Evolutionary conservation across 192 early-diverging fungal species (phyloP).

Genomic region (Coemansia sp.): DNA sequence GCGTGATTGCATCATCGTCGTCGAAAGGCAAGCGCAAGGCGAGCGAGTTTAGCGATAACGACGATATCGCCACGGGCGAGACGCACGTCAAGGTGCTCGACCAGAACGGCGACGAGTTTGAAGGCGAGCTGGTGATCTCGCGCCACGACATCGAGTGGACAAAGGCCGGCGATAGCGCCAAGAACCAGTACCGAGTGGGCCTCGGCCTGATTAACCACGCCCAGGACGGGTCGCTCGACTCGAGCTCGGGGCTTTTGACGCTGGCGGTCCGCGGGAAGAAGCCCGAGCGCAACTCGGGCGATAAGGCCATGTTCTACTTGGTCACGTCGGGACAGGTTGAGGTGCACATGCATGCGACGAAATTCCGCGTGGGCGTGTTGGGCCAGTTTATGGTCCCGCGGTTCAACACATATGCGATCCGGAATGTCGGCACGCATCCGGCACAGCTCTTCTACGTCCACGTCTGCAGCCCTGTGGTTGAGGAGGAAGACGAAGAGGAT

Average conservation of each 20-base stretch:
- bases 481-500: too few relatives aligned
- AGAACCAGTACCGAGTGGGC: conserved; percentile 28
- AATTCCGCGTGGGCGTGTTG: conserved; percentile 29
- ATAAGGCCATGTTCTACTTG: conserved; percentile 24
- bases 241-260: conserved; percentile 22
- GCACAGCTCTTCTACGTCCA: conserved; percentile 45
- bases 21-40: conserved; percentile 13
- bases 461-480: background rate
- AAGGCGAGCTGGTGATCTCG: conserved; percentile 23
- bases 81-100: conserved; percentile 6
- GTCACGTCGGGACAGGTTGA: conserved; percentile 44
- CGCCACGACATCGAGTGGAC: conserved; percentile 38
- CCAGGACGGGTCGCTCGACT: conserved; percentile 7
- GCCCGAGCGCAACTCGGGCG: conserved; percentile 19
- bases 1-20: too few relatives aligned
- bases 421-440: conserved; percentile 44
- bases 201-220: conserved; percentile 18
- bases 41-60: conserved; percentile 29
- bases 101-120: conserved; percentile 10
- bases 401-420: conserved; percentile 35
- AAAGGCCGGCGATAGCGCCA: conserved; percentile 2
- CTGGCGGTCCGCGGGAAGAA: conserved; percentile 36
- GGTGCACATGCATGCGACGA: conserved; percentile 22
- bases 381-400: conserved; percentile 42
- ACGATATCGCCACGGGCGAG: conserved; percentile 30